Evolutionary conservation across 805 yeast genomes (phyloP).

Genomic region (Barnettozyma sucrosica): DNA sequence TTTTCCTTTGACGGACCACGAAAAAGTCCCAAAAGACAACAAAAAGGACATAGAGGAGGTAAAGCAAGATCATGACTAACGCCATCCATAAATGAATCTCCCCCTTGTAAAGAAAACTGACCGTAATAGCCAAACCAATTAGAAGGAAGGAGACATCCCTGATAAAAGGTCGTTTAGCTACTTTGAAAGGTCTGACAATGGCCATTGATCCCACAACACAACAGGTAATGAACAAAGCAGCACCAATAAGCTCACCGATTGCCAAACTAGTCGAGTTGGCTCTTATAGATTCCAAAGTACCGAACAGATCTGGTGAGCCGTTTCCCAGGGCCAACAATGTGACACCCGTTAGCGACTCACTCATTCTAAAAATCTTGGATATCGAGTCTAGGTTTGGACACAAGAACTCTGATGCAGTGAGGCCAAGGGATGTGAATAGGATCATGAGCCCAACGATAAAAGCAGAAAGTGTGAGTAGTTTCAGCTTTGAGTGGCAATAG

Average conservation of each 20-base stretch:
- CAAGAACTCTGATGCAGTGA: slow-evolving; percentile 77
- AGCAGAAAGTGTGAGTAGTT: slow-evolving; percentile 5
- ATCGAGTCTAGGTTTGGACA: slow-evolving; percentile 76
- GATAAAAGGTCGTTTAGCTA: slow-evolving; percentile 30
- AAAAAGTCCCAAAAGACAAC: slow-evolving; percentile 31
- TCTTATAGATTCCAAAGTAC: slow-evolving; percentile 78
- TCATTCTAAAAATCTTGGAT: slow-evolving; percentile 55
- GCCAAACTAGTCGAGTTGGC: slow-evolving; percentile 71
- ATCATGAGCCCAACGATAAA: slow-evolving; percentile 22
- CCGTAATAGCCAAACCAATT: slow-evolving; percentile 39
- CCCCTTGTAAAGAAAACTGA: slow-evolving; percentile 54
- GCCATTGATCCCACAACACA: slow-evolving; percentile 84
- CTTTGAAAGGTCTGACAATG: slow-evolving; percentile 60
- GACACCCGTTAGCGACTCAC: slow-evolving; percentile 80
- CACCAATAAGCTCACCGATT: slow-evolving; percentile 86
- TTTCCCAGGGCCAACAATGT: slow-evolving; percentile 89
- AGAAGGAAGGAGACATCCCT: slow-evolving; percentile 55
- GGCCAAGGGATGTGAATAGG: slow-evolving; percentile 64
- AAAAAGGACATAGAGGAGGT: slow-evolving; percentile 50
- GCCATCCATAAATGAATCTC: slow-evolving; percentile 52
- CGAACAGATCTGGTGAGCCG: slow-evolving; percentile 84
- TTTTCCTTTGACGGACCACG: slow-evolving; percentile 14
- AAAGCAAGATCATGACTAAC: slow-evolving; percentile 47
- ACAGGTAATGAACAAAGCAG: slow-evolving; percentile 76
- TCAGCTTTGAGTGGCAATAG: slow-evolving; percentile 15